These are phyloP conservation scores for Bimuria novae-zelandiae DNA, from an alignment of 2,329 filamentous ascomycete species.

Conservation along the genomic window DNA sequence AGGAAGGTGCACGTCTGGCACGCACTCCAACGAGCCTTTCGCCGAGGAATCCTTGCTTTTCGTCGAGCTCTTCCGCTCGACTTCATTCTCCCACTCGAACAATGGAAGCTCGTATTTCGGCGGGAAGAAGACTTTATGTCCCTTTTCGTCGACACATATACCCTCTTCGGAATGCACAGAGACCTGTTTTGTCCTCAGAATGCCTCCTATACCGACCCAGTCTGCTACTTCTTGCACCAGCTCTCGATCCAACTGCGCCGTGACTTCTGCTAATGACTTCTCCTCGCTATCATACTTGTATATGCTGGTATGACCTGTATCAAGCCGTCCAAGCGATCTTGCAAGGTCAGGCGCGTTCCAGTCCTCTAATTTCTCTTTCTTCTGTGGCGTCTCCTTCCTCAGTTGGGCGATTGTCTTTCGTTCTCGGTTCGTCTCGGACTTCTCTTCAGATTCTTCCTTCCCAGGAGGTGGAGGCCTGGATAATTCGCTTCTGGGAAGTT, in stretches of 20 bases:
- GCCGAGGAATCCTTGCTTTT: neutral
- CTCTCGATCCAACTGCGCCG: neutral
- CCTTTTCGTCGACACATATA: neutral
- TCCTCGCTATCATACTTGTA: neutral
- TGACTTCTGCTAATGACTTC: neutral
- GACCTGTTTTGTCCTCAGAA: neutral
- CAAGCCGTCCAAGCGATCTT: neutral
- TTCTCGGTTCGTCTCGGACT: neutral
- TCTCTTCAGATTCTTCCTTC: neutral
- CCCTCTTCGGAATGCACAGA: neutral
- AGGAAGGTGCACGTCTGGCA: neutral
- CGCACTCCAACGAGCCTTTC: slow-evolving; percentile 2
- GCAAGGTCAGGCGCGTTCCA: neutral
- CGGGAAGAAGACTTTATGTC: neutral
- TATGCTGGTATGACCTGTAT: neutral
- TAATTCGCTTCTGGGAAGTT: neutral
- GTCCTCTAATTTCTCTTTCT: neutral
- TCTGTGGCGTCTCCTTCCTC: neutral
- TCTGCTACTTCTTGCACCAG: neutral
- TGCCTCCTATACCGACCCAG: neutral
- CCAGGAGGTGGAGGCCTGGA: no score
- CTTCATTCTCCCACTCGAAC: slow-evolving; percentile 4
- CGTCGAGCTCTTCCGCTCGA: neutral
- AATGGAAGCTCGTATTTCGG: slow-evolving; percentile 1
- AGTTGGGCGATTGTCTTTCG: neutral